Evolutionary conservation across 108 stramenopile species (phyloP).

Genomic region (Hondaea fermentalgiana): DNA sequence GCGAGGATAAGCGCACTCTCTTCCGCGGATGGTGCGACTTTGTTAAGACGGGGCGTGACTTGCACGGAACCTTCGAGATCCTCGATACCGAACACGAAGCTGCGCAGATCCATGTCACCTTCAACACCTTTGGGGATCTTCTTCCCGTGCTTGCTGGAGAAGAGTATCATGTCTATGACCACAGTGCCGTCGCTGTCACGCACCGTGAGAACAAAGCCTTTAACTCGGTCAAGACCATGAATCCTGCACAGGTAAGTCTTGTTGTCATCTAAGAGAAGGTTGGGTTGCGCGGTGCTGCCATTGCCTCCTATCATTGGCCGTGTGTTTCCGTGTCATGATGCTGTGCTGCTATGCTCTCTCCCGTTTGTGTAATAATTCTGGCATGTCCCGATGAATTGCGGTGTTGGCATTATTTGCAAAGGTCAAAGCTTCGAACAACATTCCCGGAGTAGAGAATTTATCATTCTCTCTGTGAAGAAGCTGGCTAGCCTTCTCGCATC

Average conservation of each 20-base stretch:
- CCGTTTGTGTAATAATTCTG: too few relatives aligned
- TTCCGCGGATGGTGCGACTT: not conserved
- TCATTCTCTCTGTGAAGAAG: too few relatives aligned
- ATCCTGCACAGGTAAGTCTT: not conserved
- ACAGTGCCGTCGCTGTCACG: not conserved
- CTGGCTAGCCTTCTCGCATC: too few relatives aligned
- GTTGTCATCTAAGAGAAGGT: not conserved
- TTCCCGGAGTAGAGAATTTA: too few relatives aligned
- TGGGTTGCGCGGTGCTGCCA: not conserved
- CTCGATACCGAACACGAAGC: not conserved
- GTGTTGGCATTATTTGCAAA: too few relatives aligned
- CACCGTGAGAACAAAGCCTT: not conserved
- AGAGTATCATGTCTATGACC: not conserved
- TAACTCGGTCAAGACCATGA: conserved; percentile 13
- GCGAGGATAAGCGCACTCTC: not conserved
- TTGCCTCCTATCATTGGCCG: too few relatives aligned
- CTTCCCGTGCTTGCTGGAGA: not conserved
- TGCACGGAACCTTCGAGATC: not conserved
- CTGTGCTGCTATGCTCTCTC: too few relatives aligned
- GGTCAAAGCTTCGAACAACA: too few relatives aligned
- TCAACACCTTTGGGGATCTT: not conserved
- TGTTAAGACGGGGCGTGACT: not conserved
- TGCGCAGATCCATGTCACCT: not conserved
- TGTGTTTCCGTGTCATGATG: too few relatives aligned
- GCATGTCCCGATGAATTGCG: too few relatives aligned